Base-by-base conservation (phyloP, 129 eudicot species). In the Logfia minima region DNA sequence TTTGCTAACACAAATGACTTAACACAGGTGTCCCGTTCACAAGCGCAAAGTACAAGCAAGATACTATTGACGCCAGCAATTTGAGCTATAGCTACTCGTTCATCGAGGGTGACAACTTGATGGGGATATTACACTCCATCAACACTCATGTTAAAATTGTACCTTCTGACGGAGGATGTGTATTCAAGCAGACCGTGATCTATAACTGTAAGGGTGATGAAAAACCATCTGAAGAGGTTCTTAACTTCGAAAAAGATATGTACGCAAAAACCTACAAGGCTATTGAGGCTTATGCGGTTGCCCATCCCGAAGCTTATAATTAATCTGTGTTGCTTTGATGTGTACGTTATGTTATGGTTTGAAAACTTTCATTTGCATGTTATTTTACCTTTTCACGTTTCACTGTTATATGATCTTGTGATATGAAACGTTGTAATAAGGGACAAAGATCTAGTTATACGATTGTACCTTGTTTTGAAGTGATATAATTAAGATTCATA, bases 81-180 rank as follows among this genome's bases (percentile, higher is more conserved):
- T 39, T 39, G 45, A 39, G 45, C 45, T 8, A 39, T 39, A 39
- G 45, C 45, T 39, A 8, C 45, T 39, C 45, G 0, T 39, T 39
- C 8, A 8, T 8, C 13, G 45, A 39, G 45, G 45, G 45, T 39
- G 45, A 39, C 45, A 39, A 39, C 53, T 58, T 72, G 23, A 31
- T 56, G 8, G 77, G 77, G 6, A 58, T 72, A 72, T 14, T 72
- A 11, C 68, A 72, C 32, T 56, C 67, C 18, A 34, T 72, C 68
- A 72, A 34, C 8, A 10, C 58, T 53, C 52, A 72, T 34, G 32
- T 32, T 11, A 72, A 72, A 19, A 21, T 72, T 58, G 53, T 58
- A n/a, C 77, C 77, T 58, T 55, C 76, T 4, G 31, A 72, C 0
- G 67, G 55, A 58, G 77, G 68, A 72, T 39, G 45, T 2, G 45